phyloP scores from a whole-genome alignment of 495 filamentous ascomycete species.

The Xylaria curta region DNA sequence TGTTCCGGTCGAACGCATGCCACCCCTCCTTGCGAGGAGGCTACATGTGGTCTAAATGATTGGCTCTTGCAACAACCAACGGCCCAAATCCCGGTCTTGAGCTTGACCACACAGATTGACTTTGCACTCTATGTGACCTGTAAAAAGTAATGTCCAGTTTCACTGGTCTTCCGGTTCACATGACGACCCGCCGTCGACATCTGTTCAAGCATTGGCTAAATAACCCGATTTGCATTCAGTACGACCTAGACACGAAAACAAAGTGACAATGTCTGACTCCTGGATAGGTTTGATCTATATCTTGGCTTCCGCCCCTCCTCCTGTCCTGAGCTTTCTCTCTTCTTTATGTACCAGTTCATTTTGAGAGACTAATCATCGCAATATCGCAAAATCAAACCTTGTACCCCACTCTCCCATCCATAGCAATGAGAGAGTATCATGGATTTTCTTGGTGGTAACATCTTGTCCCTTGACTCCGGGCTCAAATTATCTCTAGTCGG shows the following conservation, averaged over 20 bases:
- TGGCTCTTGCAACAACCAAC: constrained; percentile 27
- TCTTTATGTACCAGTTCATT: constrained; percentile 21
- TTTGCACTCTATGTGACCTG: background rate
- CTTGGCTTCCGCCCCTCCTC: constrained; percentile 12
- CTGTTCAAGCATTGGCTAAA: constrained; percentile 11
- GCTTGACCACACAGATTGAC: constrained; percentile 13
- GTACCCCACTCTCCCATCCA: constrained; percentile 32
- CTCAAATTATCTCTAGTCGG: constrained; percentile 54
- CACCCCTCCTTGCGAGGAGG: constrained; percentile 20
- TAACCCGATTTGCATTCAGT: constrained; percentile 12
- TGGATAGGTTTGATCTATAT: constrained; percentile 14
- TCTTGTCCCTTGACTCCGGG: constrained; percentile 51
- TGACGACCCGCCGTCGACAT: background rate
- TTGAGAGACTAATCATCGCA: constrained; percentile 20
- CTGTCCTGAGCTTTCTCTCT: constrained; percentile 7
- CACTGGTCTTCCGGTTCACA: background rate
- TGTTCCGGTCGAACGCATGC: constrained; percentile 14
- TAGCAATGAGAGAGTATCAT: constrained; percentile 66
- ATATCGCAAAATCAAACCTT: constrained; percentile 30
- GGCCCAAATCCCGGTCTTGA: constrained; percentile 1
- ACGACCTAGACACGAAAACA: background rate
- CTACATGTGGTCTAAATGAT: constrained; percentile 41
- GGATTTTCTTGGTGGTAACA: constrained; percentile 67
- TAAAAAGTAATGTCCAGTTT: background rate
- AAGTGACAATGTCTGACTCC: background rate